A percentile compares a stretch with the other conserved stretches of the same genome.
These are phyloP conservation scores for Alternaria triticimaculans DNA, from an alignment of 2,329 filamentous ascomycete species.

Conservation along the genomic window DNA sequence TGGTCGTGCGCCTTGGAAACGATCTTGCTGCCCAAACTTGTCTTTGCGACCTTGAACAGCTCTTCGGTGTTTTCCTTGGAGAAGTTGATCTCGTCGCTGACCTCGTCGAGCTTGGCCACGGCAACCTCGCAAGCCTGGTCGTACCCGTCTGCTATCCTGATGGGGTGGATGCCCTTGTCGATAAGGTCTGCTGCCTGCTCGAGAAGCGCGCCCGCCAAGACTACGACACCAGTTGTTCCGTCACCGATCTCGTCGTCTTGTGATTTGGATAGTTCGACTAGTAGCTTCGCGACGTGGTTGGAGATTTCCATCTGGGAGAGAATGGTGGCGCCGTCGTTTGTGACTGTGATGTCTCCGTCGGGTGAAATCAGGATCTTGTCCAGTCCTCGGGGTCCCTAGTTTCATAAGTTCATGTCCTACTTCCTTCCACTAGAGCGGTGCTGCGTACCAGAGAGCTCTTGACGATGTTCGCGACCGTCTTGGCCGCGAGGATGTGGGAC, in stretches of 20 bases:
- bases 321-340: conserved; percentile 98
- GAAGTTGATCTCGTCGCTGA: conserved; percentile 91
- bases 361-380: conserved; percentile 99
- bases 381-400: conserved; percentile 83
- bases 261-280: conserved; percentile 97
- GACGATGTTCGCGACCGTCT: conserved; percentile 95
- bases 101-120: conserved; percentile 87
- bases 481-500: conserved; percentile 94
- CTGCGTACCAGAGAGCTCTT: conserved; percentile 81
- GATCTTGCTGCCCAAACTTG: conserved; percentile 96
- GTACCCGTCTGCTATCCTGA: conserved; percentile 97
- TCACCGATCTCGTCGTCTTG: conserved; percentile 99
- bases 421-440: neutral
- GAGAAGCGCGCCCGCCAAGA: conserved; percentile 89
- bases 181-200: conserved; percentile 98
- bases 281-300: conserved; percentile 95
- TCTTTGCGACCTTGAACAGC: conserved; percentile 92
- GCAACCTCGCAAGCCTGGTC: conserved; percentile 98
- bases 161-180: conserved; percentile 99
- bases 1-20: conserved; percentile 99
- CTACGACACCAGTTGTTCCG: conserved; percentile 96
- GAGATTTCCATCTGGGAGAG: conserved; percentile 97
- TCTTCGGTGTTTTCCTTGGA: conserved; percentile 80
- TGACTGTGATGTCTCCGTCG: conserved; percentile 98
- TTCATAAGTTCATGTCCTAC: conserved; percentile 14